Evolutionary conservation across 192 early-diverging fungal species (phyloP).

Genomic region (Umbelopsis isabellina): DNA sequence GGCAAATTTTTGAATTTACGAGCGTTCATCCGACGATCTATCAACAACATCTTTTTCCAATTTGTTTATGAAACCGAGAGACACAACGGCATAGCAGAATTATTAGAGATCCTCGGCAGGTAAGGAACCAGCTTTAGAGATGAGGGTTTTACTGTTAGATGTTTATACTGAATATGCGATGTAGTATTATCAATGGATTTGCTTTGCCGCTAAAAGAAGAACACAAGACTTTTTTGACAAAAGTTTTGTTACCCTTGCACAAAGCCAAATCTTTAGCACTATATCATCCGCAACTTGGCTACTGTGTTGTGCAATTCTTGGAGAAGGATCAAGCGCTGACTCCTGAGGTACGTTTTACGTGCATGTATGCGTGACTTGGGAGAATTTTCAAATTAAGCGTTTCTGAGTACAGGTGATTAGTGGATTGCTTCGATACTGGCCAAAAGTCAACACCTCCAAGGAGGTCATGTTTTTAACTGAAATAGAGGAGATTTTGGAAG

Average conservation of each 20-base stretch:
- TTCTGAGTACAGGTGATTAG: conserved; percentile 66
- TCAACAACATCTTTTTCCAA: conserved; percentile 98
- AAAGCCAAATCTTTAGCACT: conserved; percentile 92
- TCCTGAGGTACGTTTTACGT: conserved; percentile 65
- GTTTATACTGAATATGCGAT: conserved; percentile 12
- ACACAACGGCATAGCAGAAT: conserved; percentile 98
- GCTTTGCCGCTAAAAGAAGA: conserved; percentile 98
- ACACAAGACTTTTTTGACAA: conserved; percentile 94
- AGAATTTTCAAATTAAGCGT: not conserved
- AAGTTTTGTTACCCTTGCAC: conserved; percentile 94
- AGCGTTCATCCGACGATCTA: conserved; percentile 95
- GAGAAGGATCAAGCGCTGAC: conserved; percentile 97
- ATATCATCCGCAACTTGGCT: conserved; percentile 97
- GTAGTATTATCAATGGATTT: conserved; percentile 99
- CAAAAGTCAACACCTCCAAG: conserved; percentile 98
- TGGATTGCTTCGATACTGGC: conserved; percentile 94
- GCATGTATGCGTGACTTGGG: not conserved
- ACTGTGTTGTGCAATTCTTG: conserved; percentile 98
- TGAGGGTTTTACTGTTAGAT: too few relatives aligned
- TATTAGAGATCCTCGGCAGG: conserved; percentile 98
- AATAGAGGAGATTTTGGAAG: conserved; percentile 96
- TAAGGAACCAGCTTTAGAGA: conserved; percentile 32
- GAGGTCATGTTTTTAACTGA: conserved; percentile 99
- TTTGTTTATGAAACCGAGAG: conserved; percentile 97
- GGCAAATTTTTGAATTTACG: conserved; percentile 97